Evolutionary conservation across 2,329 filamentous ascomycete species (phyloP).

Genomic region (Chaetomium strumarium): DNA sequence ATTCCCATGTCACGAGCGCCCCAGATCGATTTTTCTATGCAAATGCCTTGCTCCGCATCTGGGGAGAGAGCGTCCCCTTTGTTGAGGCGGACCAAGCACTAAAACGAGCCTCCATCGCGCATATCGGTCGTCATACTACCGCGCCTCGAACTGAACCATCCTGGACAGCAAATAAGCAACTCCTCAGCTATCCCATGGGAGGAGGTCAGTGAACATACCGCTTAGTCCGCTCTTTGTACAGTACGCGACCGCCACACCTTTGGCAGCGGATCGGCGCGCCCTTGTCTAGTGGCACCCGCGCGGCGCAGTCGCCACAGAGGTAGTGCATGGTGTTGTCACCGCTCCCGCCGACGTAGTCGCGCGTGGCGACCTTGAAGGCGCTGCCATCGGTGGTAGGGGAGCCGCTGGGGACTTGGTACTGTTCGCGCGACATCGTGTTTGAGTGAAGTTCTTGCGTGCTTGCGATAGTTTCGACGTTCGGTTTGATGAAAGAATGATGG

Average conservation of each 20-base stretch:
- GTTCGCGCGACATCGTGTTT: conserved; percentile 61
- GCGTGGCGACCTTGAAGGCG: conserved; percentile 21
- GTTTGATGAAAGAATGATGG: neutral
- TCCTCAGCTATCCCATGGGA: no score
- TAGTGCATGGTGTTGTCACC: conserved; percentile 53
- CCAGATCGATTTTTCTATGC: no score
- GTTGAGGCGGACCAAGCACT: no score
- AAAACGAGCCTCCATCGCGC: neutral
- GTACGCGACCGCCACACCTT: conserved; percentile 87
- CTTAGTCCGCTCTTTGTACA: conserved; percentile 98
- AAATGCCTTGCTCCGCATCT: no score
- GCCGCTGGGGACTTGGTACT: conserved; percentile 64
- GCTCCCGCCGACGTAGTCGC: conserved; percentile 36
- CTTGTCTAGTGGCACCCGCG: conserved; percentile 67
- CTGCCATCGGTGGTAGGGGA: conserved; percentile 34
- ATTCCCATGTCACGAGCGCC: no score
- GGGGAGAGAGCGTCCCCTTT: no score
- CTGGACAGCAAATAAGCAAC: conserved; percentile 40
- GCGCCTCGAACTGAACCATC: conserved; percentile 98
- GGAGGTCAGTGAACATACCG: conserved; percentile 52
- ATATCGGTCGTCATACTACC: conserved; percentile 42
- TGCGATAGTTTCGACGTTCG: neutral
- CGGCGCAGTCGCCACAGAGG: conserved; percentile 79
- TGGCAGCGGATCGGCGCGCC: conserved; percentile 81
- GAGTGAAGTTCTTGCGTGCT: neutral